These are phyloP conservation scores for Martensiomyces pterosporus DNA, from an alignment of 192 early-diverging fungal genomes.

Conservation along the genomic window DNA sequence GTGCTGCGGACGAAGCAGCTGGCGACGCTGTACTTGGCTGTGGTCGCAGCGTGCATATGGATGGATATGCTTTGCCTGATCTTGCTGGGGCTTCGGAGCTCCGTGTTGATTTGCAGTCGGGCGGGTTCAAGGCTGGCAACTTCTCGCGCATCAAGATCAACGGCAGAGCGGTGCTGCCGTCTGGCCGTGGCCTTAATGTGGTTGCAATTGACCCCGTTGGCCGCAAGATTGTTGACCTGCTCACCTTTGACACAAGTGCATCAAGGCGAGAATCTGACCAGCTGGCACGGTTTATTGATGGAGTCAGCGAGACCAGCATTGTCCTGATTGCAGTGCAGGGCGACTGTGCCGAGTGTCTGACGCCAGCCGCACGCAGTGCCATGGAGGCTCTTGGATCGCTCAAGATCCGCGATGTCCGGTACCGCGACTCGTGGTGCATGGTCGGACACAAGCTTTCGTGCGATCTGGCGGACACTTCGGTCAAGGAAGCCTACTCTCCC, in stretches of 20 bases:
- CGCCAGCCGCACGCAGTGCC: slow-evolving; percentile 53
- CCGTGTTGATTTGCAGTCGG: slow-evolving; percentile 16
- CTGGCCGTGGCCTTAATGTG: slow-evolving; percentile 73
- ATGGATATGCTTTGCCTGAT: too few relatives aligned
- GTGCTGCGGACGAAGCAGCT: not conserved
- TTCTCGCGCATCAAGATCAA: slow-evolving; percentile 67
- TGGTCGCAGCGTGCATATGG: too few relatives aligned
- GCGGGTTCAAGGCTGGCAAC: slow-evolving; percentile 68
- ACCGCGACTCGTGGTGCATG: slow-evolving; percentile 81
- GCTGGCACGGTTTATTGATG: slow-evolving; percentile 63
- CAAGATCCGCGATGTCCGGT: slow-evolving; percentile 53
- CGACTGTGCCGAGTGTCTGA: slow-evolving; percentile 68
- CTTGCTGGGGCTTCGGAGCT: slow-evolving; percentile 14
- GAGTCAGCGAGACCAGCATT: slow-evolving; percentile 61
- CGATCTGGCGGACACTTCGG: not conserved
- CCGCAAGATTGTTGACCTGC: slow-evolving; percentile 61
- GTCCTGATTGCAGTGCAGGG: slow-evolving; percentile 63
- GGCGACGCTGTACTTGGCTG: too few relatives aligned
- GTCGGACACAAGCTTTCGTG: slow-evolving; percentile 60
- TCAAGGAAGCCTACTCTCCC: slow-evolving; percentile 52
- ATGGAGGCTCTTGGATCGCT: slow-evolving; percentile 61
- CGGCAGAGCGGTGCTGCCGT: slow-evolving; percentile 47
- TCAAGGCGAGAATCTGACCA: slow-evolving; percentile 58
- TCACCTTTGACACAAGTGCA: slow-evolving; percentile 72
- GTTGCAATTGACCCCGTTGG: slow-evolving; percentile 68